Percentiles rank a stretch among this genome's conserved stretches.
Evolutionary conservation across 164 flowering plant species (phyloP).

Genomic region (Houttuynia cordata): DNA sequence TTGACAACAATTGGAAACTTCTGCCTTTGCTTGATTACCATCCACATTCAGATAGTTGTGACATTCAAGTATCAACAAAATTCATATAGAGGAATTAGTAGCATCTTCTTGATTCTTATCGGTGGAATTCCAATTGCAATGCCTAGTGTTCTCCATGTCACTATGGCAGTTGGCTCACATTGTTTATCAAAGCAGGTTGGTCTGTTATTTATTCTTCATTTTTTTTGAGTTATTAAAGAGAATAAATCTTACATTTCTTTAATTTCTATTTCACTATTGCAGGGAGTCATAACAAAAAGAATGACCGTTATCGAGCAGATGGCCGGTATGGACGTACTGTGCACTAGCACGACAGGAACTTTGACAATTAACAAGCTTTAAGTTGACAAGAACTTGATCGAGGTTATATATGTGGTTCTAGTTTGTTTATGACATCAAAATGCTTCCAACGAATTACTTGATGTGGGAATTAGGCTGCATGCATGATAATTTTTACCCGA

Average conservation of each 20-base stretch:
- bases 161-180: conserved; percentile 80
- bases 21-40: conserved; percentile 71
- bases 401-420: conserved; percentile 29
- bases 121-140: conserved; percentile 89
- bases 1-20: conserved; percentile 72
- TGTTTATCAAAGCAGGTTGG: conserved; percentile 70
- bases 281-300: conserved; percentile 83
- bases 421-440: neutral
- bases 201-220: conserved; percentile 6
- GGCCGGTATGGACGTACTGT: conserved; percentile 84
- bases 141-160: conserved; percentile 77
- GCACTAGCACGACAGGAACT: conserved; percentile 82
- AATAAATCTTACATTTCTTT: neutral
- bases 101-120: conserved; percentile 58
- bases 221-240: too few species aligned
- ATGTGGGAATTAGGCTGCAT: too few species aligned
- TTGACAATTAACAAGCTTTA: conserved; percentile 61
- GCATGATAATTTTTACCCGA: too few species aligned
- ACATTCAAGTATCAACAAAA: conserved; percentile 38
- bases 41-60: conserved; percentile 48
- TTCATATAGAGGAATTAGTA: conserved; percentile 55
- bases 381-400: conserved; percentile 54
- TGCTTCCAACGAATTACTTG: neutral
- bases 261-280: neutral
- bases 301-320: conserved; percentile 86